Evolutionary conservation across 2,329 filamentous ascomycete species (phyloP), one percentile per base, ranked within the genome.

Genomic region (Scedosporium dehoogii): DNA sequence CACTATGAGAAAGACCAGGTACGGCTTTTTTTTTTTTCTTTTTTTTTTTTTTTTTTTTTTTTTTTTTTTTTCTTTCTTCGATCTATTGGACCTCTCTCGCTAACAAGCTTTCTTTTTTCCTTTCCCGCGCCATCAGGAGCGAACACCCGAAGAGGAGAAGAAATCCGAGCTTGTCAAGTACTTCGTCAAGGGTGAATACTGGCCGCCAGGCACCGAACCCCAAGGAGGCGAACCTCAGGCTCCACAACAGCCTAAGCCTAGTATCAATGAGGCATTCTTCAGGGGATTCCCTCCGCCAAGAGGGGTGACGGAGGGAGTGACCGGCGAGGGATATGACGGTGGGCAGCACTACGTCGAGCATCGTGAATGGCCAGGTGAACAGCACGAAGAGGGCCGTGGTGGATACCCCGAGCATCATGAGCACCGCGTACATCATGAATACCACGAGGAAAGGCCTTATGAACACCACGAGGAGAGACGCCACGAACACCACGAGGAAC

Each of bases 1-100:
- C 92, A 97, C 76, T 92, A 96, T 72, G 29, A 18, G 18, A 29
- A 14, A 29, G 27, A 25, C 81, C 83, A 66, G 72, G 72, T 38
- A 10, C 18, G 27, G n/a, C 21, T 38, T 25, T 25, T 12, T 12
- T 23, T 42, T 6, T 16, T 42, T 42, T 42, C 41, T 16, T 42
- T 7, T 16, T 16, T 7, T 7, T 42, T 42, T 16, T 7, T 7
- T 16, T 16, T 42, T 7, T 6, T 16, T 42, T 16, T 7, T 42
- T 42, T 42, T 42, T 4, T 27, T 27, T 16, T 6, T 2, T 23
- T 21, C n/a, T 56, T 2, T 55, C 29, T 23, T 27, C 16, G 29
- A 18, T 46, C 56, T 51, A n/a, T 18, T 38, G 48, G 41, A 60
- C 59, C 44, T 57, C 16, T 33, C 33, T 29, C 33, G 27, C 9